These are phyloP conservation scores for Macrolepiota dolichaula DNA, from an alignment of 768 basidiomycete species.

Conservation along the genomic window DNA sequence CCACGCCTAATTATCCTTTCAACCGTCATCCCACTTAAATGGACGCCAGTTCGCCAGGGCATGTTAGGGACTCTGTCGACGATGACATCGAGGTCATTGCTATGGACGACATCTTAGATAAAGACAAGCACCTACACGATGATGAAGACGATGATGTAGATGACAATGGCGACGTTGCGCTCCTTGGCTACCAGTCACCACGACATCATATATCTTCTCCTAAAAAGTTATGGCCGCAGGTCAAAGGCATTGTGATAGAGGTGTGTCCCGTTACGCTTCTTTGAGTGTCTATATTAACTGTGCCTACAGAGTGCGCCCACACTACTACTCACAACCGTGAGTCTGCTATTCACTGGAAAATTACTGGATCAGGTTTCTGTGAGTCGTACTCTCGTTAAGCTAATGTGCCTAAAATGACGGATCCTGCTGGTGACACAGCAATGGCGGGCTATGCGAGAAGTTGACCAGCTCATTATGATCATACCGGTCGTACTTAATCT, in stretches of 20 bases:
- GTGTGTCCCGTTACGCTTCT: conserved; percentile 34
- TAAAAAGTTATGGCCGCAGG: conserved; percentile 48
- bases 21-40: conserved; percentile 14
- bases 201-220: conserved; percentile 3
- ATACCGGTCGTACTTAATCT: conserved; percentile 92
- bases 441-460: conserved; percentile 85
- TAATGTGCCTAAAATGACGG: background rate
- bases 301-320: conserved; percentile 77
- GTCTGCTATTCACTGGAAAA: conserved; percentile 88
- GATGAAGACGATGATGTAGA: conserved; percentile 29
- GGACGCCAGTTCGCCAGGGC: conserved; percentile 29
- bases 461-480: conserved; percentile 96
- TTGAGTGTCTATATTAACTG: background rate
- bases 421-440: conserved; percentile 37
- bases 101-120: conserved; percentile 21
- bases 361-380: conserved; percentile 86
- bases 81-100: conserved; percentile 35
- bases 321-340: conserved; percentile 77
- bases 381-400: conserved; percentile 20
- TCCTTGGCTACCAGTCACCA: conserved; percentile 32
- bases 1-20: conserved; percentile 8
- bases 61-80: conserved; percentile 20
- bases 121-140: conserved; percentile 25
- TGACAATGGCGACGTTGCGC: conserved; percentile 40
- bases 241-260: conserved; percentile 66